Percentiles rank a stretch among this genome's conserved stretches.
Conservation (phyloP, 2,329 filamentous ascomycete species). For the Aspergillus tanneri region DNA sequence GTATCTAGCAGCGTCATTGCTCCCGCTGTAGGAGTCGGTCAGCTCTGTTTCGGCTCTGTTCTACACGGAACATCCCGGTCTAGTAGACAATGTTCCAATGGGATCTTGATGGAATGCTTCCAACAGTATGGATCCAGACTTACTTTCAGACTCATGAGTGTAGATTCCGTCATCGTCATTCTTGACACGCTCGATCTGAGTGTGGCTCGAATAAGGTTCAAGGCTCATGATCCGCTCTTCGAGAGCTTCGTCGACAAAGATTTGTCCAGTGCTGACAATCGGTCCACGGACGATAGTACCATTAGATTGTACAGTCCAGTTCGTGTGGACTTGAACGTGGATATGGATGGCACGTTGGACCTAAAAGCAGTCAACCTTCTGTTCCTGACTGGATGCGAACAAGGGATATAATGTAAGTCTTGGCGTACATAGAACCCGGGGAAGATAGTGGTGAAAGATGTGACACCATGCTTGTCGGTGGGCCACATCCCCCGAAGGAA, state of each 20-base stretch:
- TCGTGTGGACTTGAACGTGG: constrained; percentile 47
- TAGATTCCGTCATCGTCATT: constrained; percentile 26
- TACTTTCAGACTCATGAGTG: too few species aligned
- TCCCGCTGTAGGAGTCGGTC: too few species aligned
- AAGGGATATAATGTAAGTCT: neutral
- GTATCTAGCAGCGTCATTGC: too few species aligned
- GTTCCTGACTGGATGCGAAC: constrained; percentile 20
- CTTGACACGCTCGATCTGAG: constrained; percentile 36
- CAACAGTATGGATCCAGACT: too few species aligned
- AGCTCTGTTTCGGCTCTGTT: too few species aligned
- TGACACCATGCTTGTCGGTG: constrained; percentile 47
- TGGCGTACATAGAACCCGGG: constrained; percentile 23
- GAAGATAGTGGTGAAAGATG: constrained; percentile 47
- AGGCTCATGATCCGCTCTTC: constrained; percentile 34
- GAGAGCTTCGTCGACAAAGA: constrained; percentile 33
- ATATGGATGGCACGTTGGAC: constrained; percentile 47
- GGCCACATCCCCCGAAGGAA: constrained; percentile 50
- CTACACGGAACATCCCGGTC: too few species aligned
- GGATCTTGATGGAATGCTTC: too few species aligned
- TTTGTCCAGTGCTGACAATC: constrained; percentile 33
- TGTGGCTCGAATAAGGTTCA: constrained; percentile 36
- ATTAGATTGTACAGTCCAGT: constrained; percentile 26
- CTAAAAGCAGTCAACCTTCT: too few species aligned
- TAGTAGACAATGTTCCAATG: too few species aligned
- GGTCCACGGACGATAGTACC: constrained; percentile 29